Conservation (phyloP, 2,329 filamentous ascomycete genomes). For the Myriosclerotinia duriaeana region DNA sequence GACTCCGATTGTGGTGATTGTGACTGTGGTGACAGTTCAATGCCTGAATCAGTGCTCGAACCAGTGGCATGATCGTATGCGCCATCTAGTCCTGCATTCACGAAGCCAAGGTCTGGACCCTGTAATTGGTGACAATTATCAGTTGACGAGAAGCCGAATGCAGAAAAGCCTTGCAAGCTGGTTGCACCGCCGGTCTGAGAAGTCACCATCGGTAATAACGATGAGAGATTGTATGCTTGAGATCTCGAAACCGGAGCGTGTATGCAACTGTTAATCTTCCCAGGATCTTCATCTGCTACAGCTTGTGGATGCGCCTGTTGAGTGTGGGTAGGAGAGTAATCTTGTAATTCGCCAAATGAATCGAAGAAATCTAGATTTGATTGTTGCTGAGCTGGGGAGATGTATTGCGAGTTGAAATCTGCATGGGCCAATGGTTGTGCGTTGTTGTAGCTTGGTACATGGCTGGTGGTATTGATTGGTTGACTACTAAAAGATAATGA, state of each 20-base stretch:
- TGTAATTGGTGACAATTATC: constrained; percentile 13
- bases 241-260: constrained; percentile 3
- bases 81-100: not conserved
- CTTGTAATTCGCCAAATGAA: not conserved
- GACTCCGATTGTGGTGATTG: constrained; percentile 5
- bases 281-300: constrained; percentile 5
- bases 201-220: not conserved
- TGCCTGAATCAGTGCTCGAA: not conserved
- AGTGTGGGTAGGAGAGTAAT: constrained; percentile 3
- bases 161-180: not conserved
- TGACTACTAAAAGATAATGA: constrained; percentile 23
- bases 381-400: not conserved
- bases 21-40: not conserved
- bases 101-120: not conserved
- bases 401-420: constrained; percentile 14
- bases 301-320: constrained; percentile 16
- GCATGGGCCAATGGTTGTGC: constrained; percentile 6
- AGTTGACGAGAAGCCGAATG: constrained; percentile 4
- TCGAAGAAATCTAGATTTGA: constrained; percentile 13
- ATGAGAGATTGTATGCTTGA: not conserved
- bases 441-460: not conserved
- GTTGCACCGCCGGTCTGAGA: not conserved
- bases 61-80: not conserved
- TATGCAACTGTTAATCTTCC: constrained; percentile 4
- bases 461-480: not conserved